Evolutionary conservation across 2,329 filamentous ascomycete genomes (phyloP).

Genomic region (Fusarium poae): DNA sequence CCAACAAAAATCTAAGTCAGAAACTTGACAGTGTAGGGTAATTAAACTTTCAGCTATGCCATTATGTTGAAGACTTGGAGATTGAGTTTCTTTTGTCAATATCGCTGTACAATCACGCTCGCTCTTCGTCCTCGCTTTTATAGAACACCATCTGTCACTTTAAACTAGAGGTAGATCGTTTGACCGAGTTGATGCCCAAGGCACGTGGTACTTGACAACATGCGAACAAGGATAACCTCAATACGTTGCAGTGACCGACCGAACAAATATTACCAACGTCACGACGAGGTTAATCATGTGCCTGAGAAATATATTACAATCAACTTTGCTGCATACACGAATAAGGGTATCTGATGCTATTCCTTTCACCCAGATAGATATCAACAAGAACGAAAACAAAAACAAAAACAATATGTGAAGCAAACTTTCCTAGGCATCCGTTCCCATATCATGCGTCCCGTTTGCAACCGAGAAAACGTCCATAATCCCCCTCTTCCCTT

Average conservation of each 20-base stretch:
- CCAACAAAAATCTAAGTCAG: not conserved
- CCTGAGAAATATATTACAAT: conserved; percentile 34
- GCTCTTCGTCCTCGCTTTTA: not conserved
- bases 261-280: not conserved
- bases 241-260: not conserved
- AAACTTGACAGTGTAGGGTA: conserved; percentile 19
- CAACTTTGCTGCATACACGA: conserved; percentile 41
- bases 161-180: too few relatives aligned
- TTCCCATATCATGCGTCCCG: not conserved
- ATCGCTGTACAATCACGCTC: not conserved
- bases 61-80: not conserved
- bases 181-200: not conserved
- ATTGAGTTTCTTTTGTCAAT: not conserved
- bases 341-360: conserved; percentile 51
- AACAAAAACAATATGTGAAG: conserved; percentile 6
- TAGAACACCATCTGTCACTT: not conserved
- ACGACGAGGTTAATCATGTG: conserved; percentile 5
- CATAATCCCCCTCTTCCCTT: conserved; percentile 21
- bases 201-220: not conserved
- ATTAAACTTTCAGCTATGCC: not conserved
- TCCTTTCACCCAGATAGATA: conserved; percentile 44
- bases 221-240: not conserved
- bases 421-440: conserved; percentile 1
- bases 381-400: conserved; percentile 38
- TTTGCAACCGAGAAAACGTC: conserved; percentile 2